Percentiles rank a stretch among this genome's conserved stretches.
phyloP scores from a whole-genome alignment of 805 yeast genomes.

The Zygoascus flipseniorum region DNA sequence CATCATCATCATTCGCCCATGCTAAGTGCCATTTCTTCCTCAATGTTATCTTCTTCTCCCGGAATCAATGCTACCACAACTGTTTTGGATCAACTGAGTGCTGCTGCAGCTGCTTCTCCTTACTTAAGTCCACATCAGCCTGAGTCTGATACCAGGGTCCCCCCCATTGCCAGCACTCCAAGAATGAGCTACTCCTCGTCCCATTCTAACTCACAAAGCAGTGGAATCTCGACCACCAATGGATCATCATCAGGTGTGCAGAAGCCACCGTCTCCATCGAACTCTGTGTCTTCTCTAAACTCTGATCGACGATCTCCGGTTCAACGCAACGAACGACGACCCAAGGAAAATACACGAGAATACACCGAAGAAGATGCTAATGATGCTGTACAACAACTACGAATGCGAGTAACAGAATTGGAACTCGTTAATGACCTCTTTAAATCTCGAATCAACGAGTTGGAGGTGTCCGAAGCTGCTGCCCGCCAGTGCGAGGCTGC shows the following conservation, averaged over 20 bases:
- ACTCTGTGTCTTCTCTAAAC: not conserved
- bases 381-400: constrained; percentile 30
- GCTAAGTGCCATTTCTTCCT: not conserved
- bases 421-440: constrained; percentile 87
- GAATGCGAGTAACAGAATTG: constrained; percentile 76
- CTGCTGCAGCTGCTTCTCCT: constrained; percentile 15
- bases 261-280: not conserved
- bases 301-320: not conserved
- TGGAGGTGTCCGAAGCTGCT: constrained; percentile 43
- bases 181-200: not conserved
- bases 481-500: constrained; percentile 26
- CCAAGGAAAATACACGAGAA: not conserved
- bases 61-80: not conserved
- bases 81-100: constrained; percentile 16
- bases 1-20: not conserved
- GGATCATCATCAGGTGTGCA: not conserved
- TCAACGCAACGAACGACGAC: not conserved
- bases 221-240: not conserved
- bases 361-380: not conserved
- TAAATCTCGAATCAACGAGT: constrained; percentile 70
- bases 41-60: not conserved
- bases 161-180: constrained; percentile 1
- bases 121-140: constrained; percentile 16
- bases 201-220: not conserved
- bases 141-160: constrained; percentile 12